Evolutionary conservation across 257 asterid genomes (phyloP).

Genomic region (Ocimum tenuiflorum): DNA sequence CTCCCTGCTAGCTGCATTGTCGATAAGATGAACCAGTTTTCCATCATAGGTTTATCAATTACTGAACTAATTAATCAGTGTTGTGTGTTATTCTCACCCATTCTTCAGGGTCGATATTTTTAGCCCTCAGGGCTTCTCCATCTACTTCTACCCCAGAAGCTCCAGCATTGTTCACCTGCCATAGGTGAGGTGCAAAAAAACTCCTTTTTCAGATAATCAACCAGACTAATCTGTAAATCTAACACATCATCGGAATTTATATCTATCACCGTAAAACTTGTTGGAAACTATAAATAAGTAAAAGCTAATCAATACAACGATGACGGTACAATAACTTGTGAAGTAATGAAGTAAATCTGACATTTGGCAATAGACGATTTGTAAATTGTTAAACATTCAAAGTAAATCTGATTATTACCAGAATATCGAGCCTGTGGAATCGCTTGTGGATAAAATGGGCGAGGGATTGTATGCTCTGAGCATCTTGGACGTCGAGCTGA

Average conservation of each 20-base stretch:
- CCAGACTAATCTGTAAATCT: not conserved
- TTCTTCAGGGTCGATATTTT: conserved; percentile 43
- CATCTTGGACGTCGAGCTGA: conserved; percentile 71
- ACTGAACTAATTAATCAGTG: not conserved
- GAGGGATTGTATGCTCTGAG: conserved; percentile 41
- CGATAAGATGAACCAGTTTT: too few relatives aligned
- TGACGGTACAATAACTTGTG: not conserved
- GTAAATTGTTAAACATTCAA: not conserved
- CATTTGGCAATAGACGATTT: not conserved
- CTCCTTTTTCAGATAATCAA: not conserved
- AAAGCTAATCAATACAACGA: too few relatives aligned
- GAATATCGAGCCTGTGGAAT: conserved; percentile 58
- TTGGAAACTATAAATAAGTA: too few relatives aligned
- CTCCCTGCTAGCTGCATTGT: conserved; percentile 62
- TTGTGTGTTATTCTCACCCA: conserved; percentile 40
- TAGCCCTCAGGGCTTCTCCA: conserved; percentile 48
- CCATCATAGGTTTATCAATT: too few relatives aligned
- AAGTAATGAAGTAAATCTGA: too few relatives aligned
- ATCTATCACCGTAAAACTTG: too few relatives aligned
- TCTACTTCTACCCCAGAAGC: conserved; percentile 68
- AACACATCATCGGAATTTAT: too few relatives aligned
- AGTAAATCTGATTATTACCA: conserved; percentile 33
- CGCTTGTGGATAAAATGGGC: conserved; percentile 35
- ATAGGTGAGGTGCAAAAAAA: too few relatives aligned
- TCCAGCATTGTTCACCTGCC: conserved; percentile 84